Percentiles rank a stretch among this genome's conserved stretches.
phyloP scores from a whole-genome alignment of 805 yeast species.

The Kodamaea kaohsiungensis region DNA sequence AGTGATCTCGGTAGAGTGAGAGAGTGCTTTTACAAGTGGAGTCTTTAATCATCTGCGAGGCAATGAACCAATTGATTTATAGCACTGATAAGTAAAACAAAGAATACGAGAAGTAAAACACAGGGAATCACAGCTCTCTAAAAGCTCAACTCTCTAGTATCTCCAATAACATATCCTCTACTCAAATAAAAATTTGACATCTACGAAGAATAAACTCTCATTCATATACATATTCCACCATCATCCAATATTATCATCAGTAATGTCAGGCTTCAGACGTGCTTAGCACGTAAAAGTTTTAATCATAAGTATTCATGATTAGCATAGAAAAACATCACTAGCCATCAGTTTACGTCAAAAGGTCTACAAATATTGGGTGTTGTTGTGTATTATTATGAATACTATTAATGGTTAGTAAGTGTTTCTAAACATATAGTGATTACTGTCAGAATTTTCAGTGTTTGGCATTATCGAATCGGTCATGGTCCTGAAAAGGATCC shows the following conservation, averaged over 20 bases:
- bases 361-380: conserved; percentile 12
- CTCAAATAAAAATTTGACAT: too few species aligned
- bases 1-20: too few species aligned
- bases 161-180: too few species aligned
- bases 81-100: too few species aligned
- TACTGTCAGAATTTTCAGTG: conserved; percentile 64
- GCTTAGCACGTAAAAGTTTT: conserved; percentile 32
- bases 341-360: conserved; percentile 24
- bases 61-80: too few species aligned
- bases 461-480: conserved; percentile 72
- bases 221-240: background rate
- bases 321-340: conserved; percentile 60
- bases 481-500: conserved; percentile 59
- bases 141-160: too few species aligned
- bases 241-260: background rate
- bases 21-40: too few species aligned
- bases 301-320: conserved; percentile 57
- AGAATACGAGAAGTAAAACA: too few species aligned
- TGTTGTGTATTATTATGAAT: background rate
- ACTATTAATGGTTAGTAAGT: conserved; percentile 15
- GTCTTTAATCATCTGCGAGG: too few species aligned
- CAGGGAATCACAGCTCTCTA: too few species aligned
- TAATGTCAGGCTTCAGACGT: conserved; percentile 35
- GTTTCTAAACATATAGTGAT: background rate
- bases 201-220: background rate